Evolutionary conservation across 768 basidiomycete genomes (phyloP).

Genomic region (Boletus insuetus): DNA sequence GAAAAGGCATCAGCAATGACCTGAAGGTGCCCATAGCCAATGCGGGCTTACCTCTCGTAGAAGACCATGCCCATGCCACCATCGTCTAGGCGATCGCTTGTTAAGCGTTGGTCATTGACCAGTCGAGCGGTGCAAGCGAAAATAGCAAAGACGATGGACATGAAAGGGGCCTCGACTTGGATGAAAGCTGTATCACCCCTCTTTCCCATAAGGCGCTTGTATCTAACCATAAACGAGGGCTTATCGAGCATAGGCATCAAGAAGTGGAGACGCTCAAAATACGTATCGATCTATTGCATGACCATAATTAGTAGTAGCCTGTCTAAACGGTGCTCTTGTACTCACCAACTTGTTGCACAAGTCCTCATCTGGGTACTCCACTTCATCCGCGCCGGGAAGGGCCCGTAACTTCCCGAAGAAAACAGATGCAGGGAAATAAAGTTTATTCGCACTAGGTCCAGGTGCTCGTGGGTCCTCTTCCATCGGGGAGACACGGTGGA

Average conservation of each 20-base stretch:
- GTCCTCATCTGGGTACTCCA: constrained; percentile 82
- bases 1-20: neutral
- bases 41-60: constrained; percentile 69
- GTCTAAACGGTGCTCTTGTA: constrained; percentile 20
- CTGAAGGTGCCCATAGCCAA: neutral
- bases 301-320: constrained; percentile 22
- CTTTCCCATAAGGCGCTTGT: constrained; percentile 72
- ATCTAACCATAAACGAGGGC: constrained; percentile 73
- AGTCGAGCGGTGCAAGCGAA: constrained; percentile 87
- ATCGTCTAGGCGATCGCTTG: constrained; percentile 59
- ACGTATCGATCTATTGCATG: constrained; percentile 68
- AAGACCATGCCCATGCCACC: constrained; percentile 89
- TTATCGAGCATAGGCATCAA: constrained; percentile 87
- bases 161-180: constrained; percentile 68
- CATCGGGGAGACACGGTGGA: constrained; percentile 78
- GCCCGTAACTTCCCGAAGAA: constrained; percentile 86
- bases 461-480: constrained; percentile 80
- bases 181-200: constrained; percentile 49
- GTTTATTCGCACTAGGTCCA: constrained; percentile 75
- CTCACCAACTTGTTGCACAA: constrained; percentile 83
- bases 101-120: constrained; percentile 69
- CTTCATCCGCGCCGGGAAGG: constrained; percentile 79
- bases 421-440: constrained; percentile 85
- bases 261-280: constrained; percentile 86
- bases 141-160: constrained; percentile 81